Evolutionary conservation across 495 filamentous ascomycete genomes (phyloP), one percentile per base, ranked within the genome.

Genomic region (Tuber borchii): DNA sequence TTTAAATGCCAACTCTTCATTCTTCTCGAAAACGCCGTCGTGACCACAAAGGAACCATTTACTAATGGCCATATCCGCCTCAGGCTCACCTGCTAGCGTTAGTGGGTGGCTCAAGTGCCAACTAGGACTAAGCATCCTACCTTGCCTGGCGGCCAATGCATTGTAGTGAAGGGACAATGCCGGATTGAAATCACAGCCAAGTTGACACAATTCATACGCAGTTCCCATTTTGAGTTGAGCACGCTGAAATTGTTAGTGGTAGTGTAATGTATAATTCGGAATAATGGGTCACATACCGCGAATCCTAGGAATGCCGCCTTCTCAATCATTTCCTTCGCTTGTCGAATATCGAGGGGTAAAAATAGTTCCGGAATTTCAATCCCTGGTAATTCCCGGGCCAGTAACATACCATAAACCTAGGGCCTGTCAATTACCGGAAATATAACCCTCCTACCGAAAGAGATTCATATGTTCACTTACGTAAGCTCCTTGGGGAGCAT

Each of bases 31-130:
- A 9, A 94, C 87, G 39, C 90, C 90, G 82, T 98, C 94, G 78
- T 94, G 93, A 12, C 95, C 95, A 81, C 95, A 97, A 40, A 99
- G 87, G 84, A 98, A 98, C 95, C 95, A 99, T 84, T 97, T 96
- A 82, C 94, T 97, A 76, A 99, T 95, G 39, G 94, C 93, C 88
- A 99, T 93, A 72, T 97, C 93, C 0, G 95, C 95, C 81, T 98
- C 95, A 0, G 92, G 85, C 80, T 97, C 93, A 44, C 88, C 87
- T 75, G 19, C 87, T 80, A 97, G 96, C 2, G 92, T 86, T n/a
- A 88, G 89, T 82, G 97, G 93, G 79, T 92, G 91, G 20, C 94
- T 94, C 79, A 93, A 96, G 37, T 96, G 86, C 84, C 95, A 97
- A 93, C 93, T 97, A 83, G 95, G 93, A 80, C 93, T 95, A 73